Evolutionary conservation across 306 rosid genomes (phyloP).

Genomic region (Vigna hirtella): DNA sequence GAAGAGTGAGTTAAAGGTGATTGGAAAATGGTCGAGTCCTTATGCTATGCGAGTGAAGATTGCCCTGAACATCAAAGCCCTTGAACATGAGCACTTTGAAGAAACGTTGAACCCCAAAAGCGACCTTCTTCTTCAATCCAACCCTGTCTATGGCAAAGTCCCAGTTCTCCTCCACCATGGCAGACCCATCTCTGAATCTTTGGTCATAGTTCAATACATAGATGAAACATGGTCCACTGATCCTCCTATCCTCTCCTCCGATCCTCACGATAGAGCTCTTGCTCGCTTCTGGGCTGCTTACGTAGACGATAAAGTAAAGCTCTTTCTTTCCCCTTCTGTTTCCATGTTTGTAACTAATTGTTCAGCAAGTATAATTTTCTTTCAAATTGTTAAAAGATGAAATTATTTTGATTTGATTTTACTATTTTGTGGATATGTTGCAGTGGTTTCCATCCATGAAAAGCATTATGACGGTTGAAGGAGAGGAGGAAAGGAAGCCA

Average conservation of each 20-base stretch:
- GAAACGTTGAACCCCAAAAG: slow-evolving; percentile 57
- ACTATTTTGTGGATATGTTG: slow-evolving; percentile 8
- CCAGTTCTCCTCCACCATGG: slow-evolving; percentile 65
- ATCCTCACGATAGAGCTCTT: slow-evolving; percentile 58
- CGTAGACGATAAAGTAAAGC: slow-evolving; percentile 58
- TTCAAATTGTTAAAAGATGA: neutral
- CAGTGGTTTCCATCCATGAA: slow-evolving; percentile 59
- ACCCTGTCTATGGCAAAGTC: slow-evolving; percentile 62
- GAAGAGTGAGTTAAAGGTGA: slow-evolving; percentile 52
- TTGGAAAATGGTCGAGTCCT: slow-evolving; percentile 68
- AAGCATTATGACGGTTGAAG: slow-evolving; percentile 31
- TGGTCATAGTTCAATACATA: slow-evolving; percentile 61
- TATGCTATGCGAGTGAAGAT: slow-evolving; percentile 56
- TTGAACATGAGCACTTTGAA: slow-evolving; percentile 52
- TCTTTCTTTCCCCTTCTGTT: neutral
- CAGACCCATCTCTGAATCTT: slow-evolving; percentile 67
- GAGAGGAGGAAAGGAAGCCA: slow-evolving; percentile 60
- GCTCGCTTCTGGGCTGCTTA: slow-evolving; percentile 68
- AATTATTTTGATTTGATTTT: neutral
- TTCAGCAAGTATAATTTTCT: neutral
- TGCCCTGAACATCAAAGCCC: slow-evolving; percentile 66
- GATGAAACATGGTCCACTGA: slow-evolving; percentile 60
- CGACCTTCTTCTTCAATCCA: slow-evolving; percentile 63
- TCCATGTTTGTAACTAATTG: too few relatives aligned
- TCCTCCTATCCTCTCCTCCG: slow-evolving; percentile 60